A percentile compares a stretch with the other conserved stretches of the same genome.
Evolutionary conservation across 495 filamentous ascomycete genomes (phyloP).

Genomic region (Mytilinidion resinicola): DNA sequence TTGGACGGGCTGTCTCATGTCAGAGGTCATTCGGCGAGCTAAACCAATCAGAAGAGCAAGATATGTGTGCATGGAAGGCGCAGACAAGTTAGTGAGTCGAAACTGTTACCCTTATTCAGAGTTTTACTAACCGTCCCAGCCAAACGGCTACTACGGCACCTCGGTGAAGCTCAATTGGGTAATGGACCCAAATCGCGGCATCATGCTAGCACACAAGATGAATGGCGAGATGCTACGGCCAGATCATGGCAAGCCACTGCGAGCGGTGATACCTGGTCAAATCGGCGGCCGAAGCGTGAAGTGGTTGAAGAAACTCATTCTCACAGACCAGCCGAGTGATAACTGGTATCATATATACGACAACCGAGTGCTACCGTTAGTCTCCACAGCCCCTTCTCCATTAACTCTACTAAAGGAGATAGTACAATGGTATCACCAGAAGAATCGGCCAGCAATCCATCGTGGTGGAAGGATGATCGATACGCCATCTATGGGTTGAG

Average conservation of each 20-base stretch:
- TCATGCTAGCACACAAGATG: conserved; percentile 90
- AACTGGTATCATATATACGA: conserved; percentile 98
- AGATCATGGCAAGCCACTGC: conserved; percentile 81
- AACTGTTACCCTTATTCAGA: not conserved
- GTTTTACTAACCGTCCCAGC: conserved; percentile 40
- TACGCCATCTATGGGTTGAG: conserved; percentile 95
- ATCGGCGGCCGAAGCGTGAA: conserved; percentile 94
- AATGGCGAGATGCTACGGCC: conserved; percentile 80
- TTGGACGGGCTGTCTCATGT: conserved; percentile 78
- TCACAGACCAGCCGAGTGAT: conserved; percentile 74
- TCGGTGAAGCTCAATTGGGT: conserved; percentile 85
- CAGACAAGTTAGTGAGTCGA: conserved; percentile 62
- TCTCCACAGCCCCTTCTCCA: not conserved
- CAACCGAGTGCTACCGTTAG: conserved; percentile 73
- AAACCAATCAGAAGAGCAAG: conserved; percentile 63
- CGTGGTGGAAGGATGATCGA: conserved; percentile 84
- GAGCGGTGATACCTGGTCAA: conserved; percentile 84
- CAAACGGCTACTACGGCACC: conserved; percentile 88
- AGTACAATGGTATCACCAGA: conserved; percentile 79
- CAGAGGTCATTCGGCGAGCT: conserved; percentile 64
- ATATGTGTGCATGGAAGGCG: conserved; percentile 91
- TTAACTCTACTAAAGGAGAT: conserved; percentile 4
- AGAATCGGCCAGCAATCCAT: conserved; percentile 63
- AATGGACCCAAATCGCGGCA: conserved; percentile 74
- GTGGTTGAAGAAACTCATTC: conserved; percentile 80